These are phyloP conservation scores for Yamadazyma epiphylla DNA, from an alignment of 1,139 yeast species.

Conservation along the genomic window DNA sequence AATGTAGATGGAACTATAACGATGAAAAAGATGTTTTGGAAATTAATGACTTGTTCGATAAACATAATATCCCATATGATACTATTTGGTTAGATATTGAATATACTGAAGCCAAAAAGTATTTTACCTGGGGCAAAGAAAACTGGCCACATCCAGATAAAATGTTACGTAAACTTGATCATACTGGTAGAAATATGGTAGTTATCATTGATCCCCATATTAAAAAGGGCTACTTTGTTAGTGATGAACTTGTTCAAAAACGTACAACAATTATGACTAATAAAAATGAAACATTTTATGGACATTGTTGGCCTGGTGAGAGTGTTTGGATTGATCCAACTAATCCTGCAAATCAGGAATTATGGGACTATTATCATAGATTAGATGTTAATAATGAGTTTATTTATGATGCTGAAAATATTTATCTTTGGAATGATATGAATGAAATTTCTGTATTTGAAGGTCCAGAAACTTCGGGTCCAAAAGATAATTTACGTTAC, in stretches of 20 bases:
- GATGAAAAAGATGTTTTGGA: conserved; percentile 79
- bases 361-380: conserved; percentile 50
- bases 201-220: conserved; percentile 91
- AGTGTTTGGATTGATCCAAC: conserved; percentile 90
- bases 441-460: conserved; percentile 93
- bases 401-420: conserved; percentile 52
- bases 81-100: conserved; percentile 95
- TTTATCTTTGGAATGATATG: conserved; percentile 97
- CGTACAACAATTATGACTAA: conserved; percentile 38
- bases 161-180: conserved; percentile 62
- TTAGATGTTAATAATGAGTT: conserved; percentile 28
- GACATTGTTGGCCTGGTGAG: conserved; percentile 99
- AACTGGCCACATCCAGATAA: conserved; percentile 70
- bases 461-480: conserved; percentile 92
- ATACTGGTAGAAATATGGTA: conserved; percentile 76
- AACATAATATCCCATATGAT: conserved; percentile 77
- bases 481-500: conserved; percentile 72
- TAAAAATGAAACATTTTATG: conserved; percentile 50
- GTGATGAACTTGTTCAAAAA: conserved; percentile 45
- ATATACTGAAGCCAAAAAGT: conserved; percentile 79
- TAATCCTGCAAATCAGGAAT: conserved; percentile 54
- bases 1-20: conserved; percentile 96
- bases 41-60: conserved; percentile 68
- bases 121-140: conserved; percentile 84
- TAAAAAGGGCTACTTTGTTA: conserved; percentile 64